Percentiles rank a stretch among this genome's conserved stretches.
These are phyloP conservation scores for Artemisia annua DNA, from an alignment of 129 eudicot species.

Conservation along the genomic window DNA sequence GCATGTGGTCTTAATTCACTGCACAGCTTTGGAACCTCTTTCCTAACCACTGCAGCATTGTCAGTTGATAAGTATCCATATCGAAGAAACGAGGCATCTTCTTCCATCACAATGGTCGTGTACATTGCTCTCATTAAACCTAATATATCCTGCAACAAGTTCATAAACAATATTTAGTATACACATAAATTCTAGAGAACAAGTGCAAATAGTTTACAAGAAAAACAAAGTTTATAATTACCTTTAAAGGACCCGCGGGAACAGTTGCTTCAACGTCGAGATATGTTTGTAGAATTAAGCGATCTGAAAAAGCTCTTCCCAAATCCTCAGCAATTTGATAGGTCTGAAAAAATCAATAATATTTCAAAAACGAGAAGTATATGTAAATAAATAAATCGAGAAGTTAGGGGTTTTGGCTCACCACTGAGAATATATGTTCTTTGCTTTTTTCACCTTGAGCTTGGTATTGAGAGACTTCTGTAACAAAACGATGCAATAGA, in stretches of 20 bases:
- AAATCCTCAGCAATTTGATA: slow-evolving; percentile 96
- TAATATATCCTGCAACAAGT: slow-evolving; percentile 60
- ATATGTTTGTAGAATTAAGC: slow-evolving; percentile 59
- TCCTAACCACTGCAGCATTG: slow-evolving; percentile 77
- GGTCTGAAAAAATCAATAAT: slow-evolving; percentile 36
- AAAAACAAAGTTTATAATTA: slow-evolving; percentile 16
- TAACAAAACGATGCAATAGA: slow-evolving; percentile 68
- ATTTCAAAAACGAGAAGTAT: too few relatives aligned
- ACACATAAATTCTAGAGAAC: background rate
- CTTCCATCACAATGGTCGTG: slow-evolving; percentile 69
- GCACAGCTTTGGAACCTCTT: slow-evolving; percentile 81
- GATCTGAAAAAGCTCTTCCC: slow-evolving; percentile 93
- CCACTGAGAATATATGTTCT: slow-evolving; percentile 70
- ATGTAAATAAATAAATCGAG: background rate
- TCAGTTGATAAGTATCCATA: slow-evolving; percentile 74
- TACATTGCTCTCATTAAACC: slow-evolving; percentile 73
- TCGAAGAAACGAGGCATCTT: slow-evolving; percentile 87
- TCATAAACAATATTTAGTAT: background rate
- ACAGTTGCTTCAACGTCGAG: slow-evolving; percentile 72
- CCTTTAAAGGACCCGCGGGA: slow-evolving; percentile 73
- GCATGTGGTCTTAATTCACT: slow-evolving; percentile 88
- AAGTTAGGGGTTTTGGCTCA: slow-evolving; percentile 22
- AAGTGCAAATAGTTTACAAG: background rate
- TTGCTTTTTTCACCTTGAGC: slow-evolving; percentile 65
- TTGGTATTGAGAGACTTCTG: slow-evolving; percentile 64